Evolutionary conservation across 1,284 basidiomycete species (phyloP).

Genomic region (Leccinum pachyderme): DNA sequence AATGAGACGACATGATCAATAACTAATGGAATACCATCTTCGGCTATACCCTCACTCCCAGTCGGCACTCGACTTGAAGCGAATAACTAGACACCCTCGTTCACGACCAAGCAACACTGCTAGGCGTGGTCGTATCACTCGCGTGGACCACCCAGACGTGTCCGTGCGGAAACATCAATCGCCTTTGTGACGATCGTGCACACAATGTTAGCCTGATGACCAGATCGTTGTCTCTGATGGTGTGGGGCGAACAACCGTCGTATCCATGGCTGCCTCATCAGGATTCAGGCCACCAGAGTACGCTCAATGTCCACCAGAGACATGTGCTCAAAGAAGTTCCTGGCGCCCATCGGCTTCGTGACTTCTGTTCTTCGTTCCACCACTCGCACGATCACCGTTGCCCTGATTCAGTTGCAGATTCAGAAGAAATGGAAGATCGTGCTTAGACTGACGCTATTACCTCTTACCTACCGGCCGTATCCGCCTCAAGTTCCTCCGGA

Average conservation of each 20-base stretch:
- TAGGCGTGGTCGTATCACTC: neutral
- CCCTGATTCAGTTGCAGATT: neutral
- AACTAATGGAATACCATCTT: neutral
- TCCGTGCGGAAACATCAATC: constrained; percentile 21
- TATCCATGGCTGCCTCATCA: neutral
- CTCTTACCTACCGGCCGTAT: constrained; percentile 17
- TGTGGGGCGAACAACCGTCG: neutral
- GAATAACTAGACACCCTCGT: neutral
- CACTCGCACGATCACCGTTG: neutral
- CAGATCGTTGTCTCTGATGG: neutral
- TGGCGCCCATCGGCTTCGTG: neutral
- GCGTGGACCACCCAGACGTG: neutral
- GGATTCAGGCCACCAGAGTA: neutral
- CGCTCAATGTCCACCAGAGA: constrained; percentile 8
- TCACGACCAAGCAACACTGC: neutral
- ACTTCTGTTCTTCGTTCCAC: neutral
- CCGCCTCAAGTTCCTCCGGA: constrained; percentile 26
- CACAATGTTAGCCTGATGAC: neutral
- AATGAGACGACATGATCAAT: neutral
- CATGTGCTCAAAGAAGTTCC: neutral
- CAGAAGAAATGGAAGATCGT: neutral
- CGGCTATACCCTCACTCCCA: neutral
- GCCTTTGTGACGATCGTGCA: constrained; percentile 17
- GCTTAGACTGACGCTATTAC: neutral
- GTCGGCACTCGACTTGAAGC: neutral